Base-by-base conservation (phyloP, 352 stramenopile species). In the Phytophthora pisi region DNA sequence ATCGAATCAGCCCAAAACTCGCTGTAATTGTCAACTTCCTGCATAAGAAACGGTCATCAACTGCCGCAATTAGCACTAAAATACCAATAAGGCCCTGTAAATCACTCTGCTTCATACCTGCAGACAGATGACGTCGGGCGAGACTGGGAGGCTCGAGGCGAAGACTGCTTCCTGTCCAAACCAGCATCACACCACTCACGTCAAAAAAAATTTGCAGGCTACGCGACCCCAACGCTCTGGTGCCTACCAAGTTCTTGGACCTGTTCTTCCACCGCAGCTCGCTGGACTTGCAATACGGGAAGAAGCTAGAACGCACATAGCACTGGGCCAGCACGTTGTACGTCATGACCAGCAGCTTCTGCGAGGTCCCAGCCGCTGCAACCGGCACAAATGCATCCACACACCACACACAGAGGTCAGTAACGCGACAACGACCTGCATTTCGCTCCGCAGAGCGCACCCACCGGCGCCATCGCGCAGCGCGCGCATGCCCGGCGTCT, bases 251-350 rank as follows among this genome's bases (percentile, higher is more conserved):
- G 23, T 81, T 67, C 49, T 84, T 82, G 15, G 82, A 91, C 8
- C 88, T 65, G 50, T 81, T 87, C 72, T 93, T 93, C 88, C 88
- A 95, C 4, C 75, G 72, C 51, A 95, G 57, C 49, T 77, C 67
- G 23, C 71, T 76, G 11, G 78, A 63, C 18, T 78, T 75, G 74
- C 88, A 95, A 61, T 95, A 94, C 45, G 88, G 88, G 61, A 95
- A 95, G 74, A 80, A 93, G 36, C 53, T 82, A 31, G 88, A 95
- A 42, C 80, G 76, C 51, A 94, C 77, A 65, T 93, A 96, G 68
- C 76, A 88, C 62, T 96, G 88, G 31, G 88, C 88, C 31, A 96
- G 71, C 50, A 94, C 88, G 55, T 96, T 96, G 72, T 93, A 96
- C 65, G 86, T 93, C 86, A 96, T 93, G n/a, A 96, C 82, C 2